Evolutionary conservation across 495 filamentous ascomycete species (phyloP).

Genomic region (Lasiosphaeria ovina): DNA sequence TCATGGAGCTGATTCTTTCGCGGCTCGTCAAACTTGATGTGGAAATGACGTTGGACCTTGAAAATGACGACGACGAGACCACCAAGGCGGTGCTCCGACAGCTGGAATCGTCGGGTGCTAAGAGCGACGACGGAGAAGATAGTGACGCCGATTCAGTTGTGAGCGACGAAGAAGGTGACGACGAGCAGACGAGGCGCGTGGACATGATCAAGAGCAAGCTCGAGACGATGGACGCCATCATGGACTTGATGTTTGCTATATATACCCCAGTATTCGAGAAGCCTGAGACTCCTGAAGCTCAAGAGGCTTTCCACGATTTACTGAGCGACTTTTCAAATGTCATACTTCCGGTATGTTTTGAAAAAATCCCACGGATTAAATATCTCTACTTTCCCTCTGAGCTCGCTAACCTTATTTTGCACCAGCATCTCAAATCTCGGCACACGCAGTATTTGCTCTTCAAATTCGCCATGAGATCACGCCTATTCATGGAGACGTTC

Average conservation of each 20-base stretch:
- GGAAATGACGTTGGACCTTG: conserved; percentile 88
- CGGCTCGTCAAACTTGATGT: conserved; percentile 85
- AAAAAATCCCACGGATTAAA: too few relatives aligned
- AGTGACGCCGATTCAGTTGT: conserved; percentile 54
- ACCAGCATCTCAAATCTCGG: conserved; percentile 31
- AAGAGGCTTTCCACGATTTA: conserved; percentile 64
- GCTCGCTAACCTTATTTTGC: conserved; percentile 60
- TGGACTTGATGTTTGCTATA: conserved; percentile 83
- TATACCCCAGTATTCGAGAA: conserved; percentile 68
- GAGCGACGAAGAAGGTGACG: conserved; percentile 45
- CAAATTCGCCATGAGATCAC: conserved; percentile 80
- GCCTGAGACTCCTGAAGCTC: conserved; percentile 46
- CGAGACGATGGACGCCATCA: conserved; percentile 86
- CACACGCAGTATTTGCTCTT: conserved; percentile 60
- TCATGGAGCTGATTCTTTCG: conserved; percentile 80
- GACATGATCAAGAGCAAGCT: conserved; percentile 74
- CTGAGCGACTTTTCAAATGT: conserved; percentile 77
- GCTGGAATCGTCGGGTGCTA: conserved; percentile 28
- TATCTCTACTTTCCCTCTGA: too few relatives aligned
- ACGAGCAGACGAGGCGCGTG: conserved; percentile 45
- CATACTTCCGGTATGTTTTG: conserved; percentile 83
- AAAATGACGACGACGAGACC: conserved; percentile 55
- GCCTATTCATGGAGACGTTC: conserved; percentile 73
- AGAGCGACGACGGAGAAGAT: conserved; percentile 59
- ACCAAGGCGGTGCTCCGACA: conserved; percentile 47